phyloP scores from a whole-genome alignment of 768 basidiomycete species.

The Phlegmacium glaucopus region DNA sequence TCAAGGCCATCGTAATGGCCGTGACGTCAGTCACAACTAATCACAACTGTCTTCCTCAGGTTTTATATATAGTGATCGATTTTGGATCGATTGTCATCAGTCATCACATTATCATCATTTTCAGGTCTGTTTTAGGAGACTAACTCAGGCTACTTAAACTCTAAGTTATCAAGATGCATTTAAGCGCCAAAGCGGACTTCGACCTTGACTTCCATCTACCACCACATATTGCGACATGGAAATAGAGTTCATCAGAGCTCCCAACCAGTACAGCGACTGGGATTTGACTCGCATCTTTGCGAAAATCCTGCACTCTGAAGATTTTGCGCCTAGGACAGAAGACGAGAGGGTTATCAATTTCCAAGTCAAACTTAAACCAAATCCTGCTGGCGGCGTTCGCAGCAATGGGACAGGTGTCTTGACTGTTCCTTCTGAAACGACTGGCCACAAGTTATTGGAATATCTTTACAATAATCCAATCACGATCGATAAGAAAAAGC shows the following conservation, averaged over 20 bases:
- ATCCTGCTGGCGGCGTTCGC: slow-evolving; percentile 43
- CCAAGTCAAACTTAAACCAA: slow-evolving; percentile 48
- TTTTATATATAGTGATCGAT: too few species aligned
- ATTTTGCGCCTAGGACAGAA: slow-evolving; percentile 37
- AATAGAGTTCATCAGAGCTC: slow-evolving; percentile 33
- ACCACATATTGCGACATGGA: slow-evolving; percentile 25
- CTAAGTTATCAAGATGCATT: too few species aligned
- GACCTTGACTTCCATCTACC: too few species aligned
- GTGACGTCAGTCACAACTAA: too few species aligned
- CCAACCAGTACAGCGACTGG: slow-evolving; percentile 44
- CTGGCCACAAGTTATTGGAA: slow-evolving; percentile 45
- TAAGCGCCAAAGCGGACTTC: too few species aligned
- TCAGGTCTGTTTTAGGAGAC: too few species aligned
- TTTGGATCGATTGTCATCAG: too few species aligned
- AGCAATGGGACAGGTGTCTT: slow-evolving; percentile 53
- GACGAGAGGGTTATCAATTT: slow-evolving; percentile 51
- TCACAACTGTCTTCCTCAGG: too few species aligned
- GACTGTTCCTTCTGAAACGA: slow-evolving; percentile 31
- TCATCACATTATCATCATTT: too few species aligned
- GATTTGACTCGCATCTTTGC: slow-evolving; percentile 57
- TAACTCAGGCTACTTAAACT: too few species aligned
- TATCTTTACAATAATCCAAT: slow-evolving; percentile 42
- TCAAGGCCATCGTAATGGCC: too few species aligned
- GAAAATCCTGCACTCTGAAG: slow-evolving; percentile 51
- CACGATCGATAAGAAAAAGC: slow-evolving; percentile 35